Conservation (phyloP, 192 early-diverging fungal species). For the Linnemannia schmuckeri region DNA sequence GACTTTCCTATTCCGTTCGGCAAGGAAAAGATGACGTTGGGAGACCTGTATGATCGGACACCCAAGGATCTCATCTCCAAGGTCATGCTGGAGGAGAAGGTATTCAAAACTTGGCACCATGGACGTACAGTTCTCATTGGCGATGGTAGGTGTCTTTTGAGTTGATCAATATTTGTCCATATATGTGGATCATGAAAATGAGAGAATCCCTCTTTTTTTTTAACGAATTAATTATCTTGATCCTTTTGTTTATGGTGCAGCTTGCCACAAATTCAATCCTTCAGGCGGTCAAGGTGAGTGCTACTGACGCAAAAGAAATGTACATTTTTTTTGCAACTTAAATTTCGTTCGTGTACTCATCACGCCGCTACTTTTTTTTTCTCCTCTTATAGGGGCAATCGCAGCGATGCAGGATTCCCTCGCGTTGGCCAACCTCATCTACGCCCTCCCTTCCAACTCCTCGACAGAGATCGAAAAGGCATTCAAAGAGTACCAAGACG, state of each 20-base stretch:
- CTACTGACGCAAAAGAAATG: too few relatives aligned
- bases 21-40: not conserved
- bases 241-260: not conserved
- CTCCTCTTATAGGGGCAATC: not conserved
- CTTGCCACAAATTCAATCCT: slow-evolving; percentile 4
- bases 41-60: not conserved
- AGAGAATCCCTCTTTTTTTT: not conserved
- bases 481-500: not conserved
- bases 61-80: slow-evolving; percentile 10
- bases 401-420: not conserved
- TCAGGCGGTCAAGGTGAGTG: not conserved
- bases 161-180: not conserved
- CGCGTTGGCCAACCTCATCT: not conserved
- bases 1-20: slow-evolving; percentile 10
- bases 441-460: not conserved
- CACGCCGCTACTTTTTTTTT: too few relatives aligned
- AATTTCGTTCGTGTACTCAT: too few relatives aligned
- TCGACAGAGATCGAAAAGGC: not conserved
- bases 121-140: slow-evolving; percentile 4
- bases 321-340: too few relatives aligned
- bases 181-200: not conserved
- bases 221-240: not conserved
- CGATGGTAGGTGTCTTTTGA: not conserved
- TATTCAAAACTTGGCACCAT: slow-evolving; percentile 7
- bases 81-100: slow-evolving; percentile 17